Conservation (phyloP, 1,139 yeast genomes). For the Taphrina wiesneri region DNA sequence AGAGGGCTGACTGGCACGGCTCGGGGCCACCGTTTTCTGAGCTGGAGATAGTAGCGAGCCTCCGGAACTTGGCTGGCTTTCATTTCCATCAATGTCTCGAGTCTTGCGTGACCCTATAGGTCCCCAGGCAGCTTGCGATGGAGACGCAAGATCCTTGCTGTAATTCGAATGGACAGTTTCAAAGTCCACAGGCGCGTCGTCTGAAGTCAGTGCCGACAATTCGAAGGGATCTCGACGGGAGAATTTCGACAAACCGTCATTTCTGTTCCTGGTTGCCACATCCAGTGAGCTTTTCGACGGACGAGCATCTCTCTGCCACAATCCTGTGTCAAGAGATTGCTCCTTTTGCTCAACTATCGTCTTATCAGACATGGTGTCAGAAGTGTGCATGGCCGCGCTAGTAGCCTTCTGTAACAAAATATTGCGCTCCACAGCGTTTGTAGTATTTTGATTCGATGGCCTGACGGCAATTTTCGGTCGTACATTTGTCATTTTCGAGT, state of each 20-base stretch:
- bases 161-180: neutral
- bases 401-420: neutral
- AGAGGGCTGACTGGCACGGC: neutral
- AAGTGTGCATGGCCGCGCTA: neutral
- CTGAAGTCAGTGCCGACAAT: neutral
- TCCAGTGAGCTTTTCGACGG: neutral
- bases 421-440: neutral
- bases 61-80: neutral
- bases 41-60: neutral
- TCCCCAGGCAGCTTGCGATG: conserved; percentile 19
- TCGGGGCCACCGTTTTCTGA: neutral
- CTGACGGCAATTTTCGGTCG: conserved; percentile 7
- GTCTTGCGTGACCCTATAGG: conserved; percentile 26
- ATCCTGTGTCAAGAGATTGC: neutral
- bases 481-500: neutral
- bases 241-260: neutral
- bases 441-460: neutral
- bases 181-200: neutral
- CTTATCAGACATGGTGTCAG: neutral
- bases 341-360: neutral
- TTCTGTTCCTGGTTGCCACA: neutral
- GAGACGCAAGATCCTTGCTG: neutral
- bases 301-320: neutral
- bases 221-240: neutral
- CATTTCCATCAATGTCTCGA: neutral